phyloP scores from a whole-genome alignment of 495 filamentous ascomycete genomes.

The Lasiosphaeriaceae sp. region DNA sequence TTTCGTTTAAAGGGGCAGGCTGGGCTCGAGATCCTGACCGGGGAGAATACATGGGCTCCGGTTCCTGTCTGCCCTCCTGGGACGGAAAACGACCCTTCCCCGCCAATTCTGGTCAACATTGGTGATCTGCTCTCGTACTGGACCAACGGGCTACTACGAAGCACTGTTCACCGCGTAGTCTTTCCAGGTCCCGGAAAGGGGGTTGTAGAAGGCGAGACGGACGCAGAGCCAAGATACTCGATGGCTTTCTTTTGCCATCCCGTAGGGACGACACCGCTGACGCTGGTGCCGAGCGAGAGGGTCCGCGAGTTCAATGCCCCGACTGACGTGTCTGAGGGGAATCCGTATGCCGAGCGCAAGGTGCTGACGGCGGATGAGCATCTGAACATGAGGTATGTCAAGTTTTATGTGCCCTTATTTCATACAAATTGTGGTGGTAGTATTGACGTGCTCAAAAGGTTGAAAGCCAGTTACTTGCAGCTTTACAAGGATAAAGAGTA shows the following conservation, averaged over 20 bases:
- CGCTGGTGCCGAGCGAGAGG: conserved; percentile 66
- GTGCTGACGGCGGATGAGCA: conserved; percentile 81
- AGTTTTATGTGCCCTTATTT: too few species aligned
- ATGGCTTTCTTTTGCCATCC: conserved; percentile 95
- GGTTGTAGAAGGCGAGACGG: conserved; percentile 50
- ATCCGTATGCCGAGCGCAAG: conserved; percentile 45
- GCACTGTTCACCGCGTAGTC: conserved; percentile 85
- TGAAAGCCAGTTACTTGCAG: conserved; percentile 69
- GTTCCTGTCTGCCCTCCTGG: conserved; percentile 58
- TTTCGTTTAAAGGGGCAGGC: conserved; percentile 81
- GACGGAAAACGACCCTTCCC: conserved; percentile 50
- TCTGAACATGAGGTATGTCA: conserved; percentile 53
- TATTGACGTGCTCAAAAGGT: conserved; percentile 26
- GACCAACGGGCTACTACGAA: conserved; percentile 80
- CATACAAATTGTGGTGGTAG: background rate
- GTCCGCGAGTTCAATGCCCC: conserved; percentile 25
- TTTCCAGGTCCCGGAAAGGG: conserved; percentile 51
- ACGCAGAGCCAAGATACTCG: conserved; percentile 59
- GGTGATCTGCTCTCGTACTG: conserved; percentile 88
- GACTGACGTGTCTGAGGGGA: conserved; percentile 35
- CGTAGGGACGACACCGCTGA: conserved; percentile 62
- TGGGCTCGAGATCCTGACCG: conserved; percentile 78
- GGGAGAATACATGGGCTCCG: conserved; percentile 50
- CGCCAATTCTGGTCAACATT: conserved; percentile 88
- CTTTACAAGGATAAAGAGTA: conserved; percentile 42